Evolutionary conservation across 2,329 filamentous ascomycete genomes (phyloP).

Genomic region (Cercospora sp.): DNA sequence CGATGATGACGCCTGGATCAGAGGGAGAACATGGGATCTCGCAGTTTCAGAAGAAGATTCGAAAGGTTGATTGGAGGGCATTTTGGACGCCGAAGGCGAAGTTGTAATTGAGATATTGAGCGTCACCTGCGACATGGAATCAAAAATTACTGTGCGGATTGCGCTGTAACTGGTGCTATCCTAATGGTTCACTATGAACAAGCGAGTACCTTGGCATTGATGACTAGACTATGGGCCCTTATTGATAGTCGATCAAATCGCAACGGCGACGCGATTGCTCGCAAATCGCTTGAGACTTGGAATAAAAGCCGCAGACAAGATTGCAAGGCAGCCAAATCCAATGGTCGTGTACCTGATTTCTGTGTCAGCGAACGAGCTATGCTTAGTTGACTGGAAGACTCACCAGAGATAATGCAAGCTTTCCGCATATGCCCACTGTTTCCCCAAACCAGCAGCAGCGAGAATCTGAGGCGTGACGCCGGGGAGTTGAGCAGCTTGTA

Average conservation of each 20-base stretch:
- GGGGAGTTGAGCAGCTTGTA: neutral
- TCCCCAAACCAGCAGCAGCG: neutral
- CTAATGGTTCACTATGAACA: neutral
- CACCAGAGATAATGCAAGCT: neutral
- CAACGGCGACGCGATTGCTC: neutral
- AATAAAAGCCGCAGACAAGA: neutral
- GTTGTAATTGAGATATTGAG: neutral
- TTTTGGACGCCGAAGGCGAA: neutral
- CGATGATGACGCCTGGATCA: neutral
- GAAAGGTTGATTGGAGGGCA: neutral
- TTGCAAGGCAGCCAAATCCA: neutral
- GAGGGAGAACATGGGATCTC: neutral
- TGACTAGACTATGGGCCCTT: neutral
- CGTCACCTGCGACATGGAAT: neutral
- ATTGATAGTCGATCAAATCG: neutral
- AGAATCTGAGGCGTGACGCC: neutral
- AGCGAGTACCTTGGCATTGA: neutral
- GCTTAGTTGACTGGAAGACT: neutral
- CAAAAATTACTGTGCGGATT: neutral
- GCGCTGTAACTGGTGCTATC: neutral
- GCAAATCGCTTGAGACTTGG: neutral
- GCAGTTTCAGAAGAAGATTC: neutral
- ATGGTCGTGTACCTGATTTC: neutral
- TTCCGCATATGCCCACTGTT: neutral
- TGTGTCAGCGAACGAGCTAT: neutral